These are phyloP conservation scores for Hanseniaspora clermontiae DNA, from an alignment of 805 yeast genomes.

Conservation along the genomic window DNA sequence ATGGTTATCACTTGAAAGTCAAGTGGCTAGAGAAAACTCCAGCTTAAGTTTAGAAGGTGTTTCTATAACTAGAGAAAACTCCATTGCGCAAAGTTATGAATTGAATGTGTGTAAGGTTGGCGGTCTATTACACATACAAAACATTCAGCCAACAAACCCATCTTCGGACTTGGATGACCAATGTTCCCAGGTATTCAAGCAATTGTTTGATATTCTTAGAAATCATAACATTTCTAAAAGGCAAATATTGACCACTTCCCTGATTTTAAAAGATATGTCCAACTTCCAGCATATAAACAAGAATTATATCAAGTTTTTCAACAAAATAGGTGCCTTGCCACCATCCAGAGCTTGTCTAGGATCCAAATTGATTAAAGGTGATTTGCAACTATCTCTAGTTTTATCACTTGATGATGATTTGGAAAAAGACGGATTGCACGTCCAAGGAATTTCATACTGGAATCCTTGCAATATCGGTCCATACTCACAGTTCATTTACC, in stretches of 20 bases:
- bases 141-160: conserved; percentile 28
- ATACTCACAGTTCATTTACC: conserved; percentile 67
- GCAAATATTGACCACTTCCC: conserved; percentile 46
- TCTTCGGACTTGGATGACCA: conserved; percentile 32
- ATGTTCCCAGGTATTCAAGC: conserved; percentile 36
- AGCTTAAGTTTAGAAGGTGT: not conserved
- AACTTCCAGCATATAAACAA: conserved; percentile 50
- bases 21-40: not conserved
- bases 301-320: conserved; percentile 46
- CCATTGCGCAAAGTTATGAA: not conserved
- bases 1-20: conserved; percentile 20
- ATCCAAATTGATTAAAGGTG: conserved; percentile 34
- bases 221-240: conserved; percentile 28
- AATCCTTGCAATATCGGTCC: conserved; percentile 98
- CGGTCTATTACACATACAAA: conserved; percentile 33
- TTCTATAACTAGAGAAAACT: not conserved
- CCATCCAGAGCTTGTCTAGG: conserved; percentile 84
- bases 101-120: conserved; percentile 20
- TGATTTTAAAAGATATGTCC: conserved; percentile 52
- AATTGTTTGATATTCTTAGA: conserved; percentile 29
- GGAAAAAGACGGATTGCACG: conserved; percentile 61
- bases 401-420: conserved; percentile 25
- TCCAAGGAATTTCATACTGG: conserved; percentile 91
- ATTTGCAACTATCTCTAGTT: conserved; percentile 50
- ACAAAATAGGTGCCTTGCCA: conserved; percentile 43